Percentiles rank a stretch among this genome's conserved stretches.
Evolutionary conservation across 768 basidiomycete species (phyloP).

Genomic region (Suillus sp.): DNA sequence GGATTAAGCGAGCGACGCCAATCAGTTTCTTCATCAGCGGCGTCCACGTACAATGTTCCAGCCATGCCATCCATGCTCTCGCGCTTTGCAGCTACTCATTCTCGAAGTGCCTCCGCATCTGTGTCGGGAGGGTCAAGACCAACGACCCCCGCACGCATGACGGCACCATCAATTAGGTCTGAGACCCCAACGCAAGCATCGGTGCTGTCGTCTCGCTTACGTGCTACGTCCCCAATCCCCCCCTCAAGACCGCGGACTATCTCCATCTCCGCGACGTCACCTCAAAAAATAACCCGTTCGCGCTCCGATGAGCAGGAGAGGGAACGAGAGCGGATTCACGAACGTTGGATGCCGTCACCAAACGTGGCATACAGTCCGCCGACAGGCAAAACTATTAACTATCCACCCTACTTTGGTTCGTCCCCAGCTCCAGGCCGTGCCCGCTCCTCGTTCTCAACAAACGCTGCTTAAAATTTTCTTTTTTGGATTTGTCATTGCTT

Average conservation of each 20-base stretch:
- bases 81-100: slow-evolving; percentile 55
- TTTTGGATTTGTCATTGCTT: slow-evolving; percentile 20
- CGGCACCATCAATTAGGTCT: slow-evolving; percentile 30
- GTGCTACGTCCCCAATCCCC: slow-evolving; percentile 33
- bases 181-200: slow-evolving; percentile 22
- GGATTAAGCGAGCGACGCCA: slow-evolving; percentile 32
- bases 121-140: slow-evolving; percentile 43
- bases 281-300: slow-evolving; percentile 60
- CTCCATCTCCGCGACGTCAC: slow-evolving; percentile 48
- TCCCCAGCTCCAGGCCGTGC: slow-evolving; percentile 22
- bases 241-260: slow-evolving; percentile 51
- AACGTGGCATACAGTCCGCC: slow-evolving; percentile 40
- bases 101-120: slow-evolving; percentile 54
- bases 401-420: slow-evolving; percentile 27
- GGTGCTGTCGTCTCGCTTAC: slow-evolving; percentile 31
- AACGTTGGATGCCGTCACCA: slow-evolving; percentile 65
- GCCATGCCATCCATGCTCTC: slow-evolving; percentile 49
- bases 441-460: slow-evolving; percentile 35
- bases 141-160: slow-evolving; percentile 35
- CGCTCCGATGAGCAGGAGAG: slow-evolving; percentile 65
- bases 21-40: slow-evolving; percentile 33
- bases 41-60: slow-evolving; percentile 35
- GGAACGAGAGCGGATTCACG: slow-evolving; percentile 49
- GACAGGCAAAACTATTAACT: slow-evolving; percentile 32
- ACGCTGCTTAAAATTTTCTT: slow-evolving; percentile 33